A percentile compares a stretch with the other conserved stretches of the same genome.
Evolutionary conservation across 805 yeast species (phyloP).

Genomic region (Tetrapisispora namnaoensis): DNA sequence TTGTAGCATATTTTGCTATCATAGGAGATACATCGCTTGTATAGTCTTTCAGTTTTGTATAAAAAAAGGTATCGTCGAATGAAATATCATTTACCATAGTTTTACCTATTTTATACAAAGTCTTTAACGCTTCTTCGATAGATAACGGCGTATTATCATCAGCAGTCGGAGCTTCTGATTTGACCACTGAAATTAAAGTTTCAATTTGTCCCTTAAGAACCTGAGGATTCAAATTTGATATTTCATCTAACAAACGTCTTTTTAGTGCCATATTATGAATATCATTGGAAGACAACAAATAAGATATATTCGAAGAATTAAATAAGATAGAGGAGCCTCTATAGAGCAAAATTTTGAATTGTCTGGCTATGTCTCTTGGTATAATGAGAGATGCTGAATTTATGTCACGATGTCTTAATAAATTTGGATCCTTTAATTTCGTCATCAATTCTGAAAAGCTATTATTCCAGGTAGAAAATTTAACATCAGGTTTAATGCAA

Average conservation of each 20-base stretch:
- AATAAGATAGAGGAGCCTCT: slow-evolving; percentile 52
- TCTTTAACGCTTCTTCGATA: slow-evolving; percentile 39
- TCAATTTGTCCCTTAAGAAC: slow-evolving; percentile 52
- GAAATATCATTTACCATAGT: slow-evolving; percentile 42
- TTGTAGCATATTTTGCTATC: slow-evolving; percentile 58
- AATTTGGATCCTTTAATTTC: slow-evolving; percentile 45
- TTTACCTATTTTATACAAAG: slow-evolving; percentile 49
- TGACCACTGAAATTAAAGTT: slow-evolving; percentile 36
- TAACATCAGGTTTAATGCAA: slow-evolving; percentile 48
- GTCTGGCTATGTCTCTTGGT: slow-evolving; percentile 40
- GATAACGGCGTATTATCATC: slow-evolving; percentile 14
- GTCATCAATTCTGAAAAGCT: slow-evolving; percentile 54
- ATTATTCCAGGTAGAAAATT: slow-evolving; percentile 48
- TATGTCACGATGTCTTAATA: slow-evolving; percentile 31
- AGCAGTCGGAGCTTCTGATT: slow-evolving; percentile 11
- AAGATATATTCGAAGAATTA: slow-evolving; percentile 54
- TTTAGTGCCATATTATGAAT: slow-evolving; percentile 26
- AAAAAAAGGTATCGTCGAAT: slow-evolving; percentile 33
- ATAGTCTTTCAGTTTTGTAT: slow-evolving; percentile 36
- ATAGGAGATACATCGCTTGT: slow-evolving; percentile 44
- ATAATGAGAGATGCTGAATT: slow-evolving; percentile 29
- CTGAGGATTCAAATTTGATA: slow-evolving; percentile 52
- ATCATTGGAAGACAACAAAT: slow-evolving; percentile 35
- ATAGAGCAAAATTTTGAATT: slow-evolving; percentile 48
- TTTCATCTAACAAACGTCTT: slow-evolving; percentile 46